Evolutionary conservation across 495 filamentous ascomycete species (phyloP).

Genomic region (Rostrohypoxylon terebratum): DNA sequence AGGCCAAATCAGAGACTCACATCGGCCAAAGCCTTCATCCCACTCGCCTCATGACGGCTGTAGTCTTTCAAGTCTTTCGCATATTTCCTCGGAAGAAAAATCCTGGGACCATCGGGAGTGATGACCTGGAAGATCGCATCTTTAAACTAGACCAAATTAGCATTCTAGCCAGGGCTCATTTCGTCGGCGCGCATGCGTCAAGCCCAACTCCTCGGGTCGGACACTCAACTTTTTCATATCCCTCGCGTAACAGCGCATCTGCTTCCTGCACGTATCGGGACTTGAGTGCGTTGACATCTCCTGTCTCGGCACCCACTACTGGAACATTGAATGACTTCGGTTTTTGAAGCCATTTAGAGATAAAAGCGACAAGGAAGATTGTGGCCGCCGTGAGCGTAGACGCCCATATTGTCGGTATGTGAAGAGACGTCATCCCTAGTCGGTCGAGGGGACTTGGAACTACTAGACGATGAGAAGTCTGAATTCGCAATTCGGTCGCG

Average conservation of each 20-base stretch:
- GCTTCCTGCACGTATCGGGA: slow-evolving; percentile 43
- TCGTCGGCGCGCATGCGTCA: not conserved
- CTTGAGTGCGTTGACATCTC: slow-evolving; percentile 36
- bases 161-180: slow-evolving; percentile 4
- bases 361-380: slow-evolving; percentile 23
- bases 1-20: slow-evolving; percentile 5
- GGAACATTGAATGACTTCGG: slow-evolving; percentile 39
- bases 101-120: slow-evolving; percentile 48
- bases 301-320: slow-evolving; percentile 29
- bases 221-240: slow-evolving; percentile 39
- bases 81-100: slow-evolving; percentile 59
- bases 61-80: slow-evolving; percentile 61
- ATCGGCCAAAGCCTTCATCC: slow-evolving; percentile 51
- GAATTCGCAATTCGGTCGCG: not conserved
- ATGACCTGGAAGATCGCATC: slow-evolving; percentile 57
- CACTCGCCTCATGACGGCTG: slow-evolving; percentile 53
- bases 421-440: slow-evolving; percentile 25
- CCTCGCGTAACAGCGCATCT: slow-evolving; percentile 44
- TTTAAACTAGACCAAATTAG: slow-evolving; percentile 32
- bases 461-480: not conserved
- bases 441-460: not conserved
- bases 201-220: not conserved
- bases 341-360: slow-evolving; percentile 27
- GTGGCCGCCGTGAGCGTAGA: slow-evolving; percentile 23
- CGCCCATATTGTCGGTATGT: slow-evolving; percentile 32